A percentile compares a stretch with the other conserved stretches of the same genome.
Evolutionary conservation across 345 rosid species (phyloP).

Genomic region (Linum tenue): DNA sequence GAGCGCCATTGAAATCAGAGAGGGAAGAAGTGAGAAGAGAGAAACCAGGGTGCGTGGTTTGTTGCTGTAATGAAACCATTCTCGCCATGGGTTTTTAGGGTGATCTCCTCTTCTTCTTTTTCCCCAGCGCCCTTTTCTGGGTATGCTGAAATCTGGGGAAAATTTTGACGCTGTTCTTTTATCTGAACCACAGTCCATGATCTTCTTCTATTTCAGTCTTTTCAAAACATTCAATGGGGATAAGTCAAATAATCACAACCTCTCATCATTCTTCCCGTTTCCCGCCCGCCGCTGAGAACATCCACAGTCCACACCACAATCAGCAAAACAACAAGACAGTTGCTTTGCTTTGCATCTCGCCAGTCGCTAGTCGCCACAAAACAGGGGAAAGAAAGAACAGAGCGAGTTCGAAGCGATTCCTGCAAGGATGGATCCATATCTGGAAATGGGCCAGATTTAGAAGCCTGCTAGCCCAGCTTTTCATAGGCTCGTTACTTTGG

Average conservation of each 20-base stretch:
- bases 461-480: no score
- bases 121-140: constrained; percentile 10
- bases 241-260: constrained; percentile 32
- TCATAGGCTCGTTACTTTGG: no score
- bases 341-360: no score
- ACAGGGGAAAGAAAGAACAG: no score
- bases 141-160: constrained; percentile 5
- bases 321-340: no score
- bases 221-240: constrained; percentile 19
- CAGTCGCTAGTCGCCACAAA: no score
- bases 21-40: constrained; percentile 68
- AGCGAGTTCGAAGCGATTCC: no score
- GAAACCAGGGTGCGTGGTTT: constrained; percentile 47
- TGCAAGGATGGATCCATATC: no score
- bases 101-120: constrained; percentile 12
- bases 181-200: constrained; percentile 3
- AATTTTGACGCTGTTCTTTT: constrained; percentile 10
- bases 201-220: constrained; percentile 10
- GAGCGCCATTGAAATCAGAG: constrained; percentile 80
- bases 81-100: constrained; percentile 41
- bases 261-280: background rate
- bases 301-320: background rate
- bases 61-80: constrained; percentile 61
- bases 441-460: no score
- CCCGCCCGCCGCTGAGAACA: background rate